Evolutionary conservation across 805 yeast species (phyloP).

Genomic region (Sugiyamaella smithiae): DNA sequence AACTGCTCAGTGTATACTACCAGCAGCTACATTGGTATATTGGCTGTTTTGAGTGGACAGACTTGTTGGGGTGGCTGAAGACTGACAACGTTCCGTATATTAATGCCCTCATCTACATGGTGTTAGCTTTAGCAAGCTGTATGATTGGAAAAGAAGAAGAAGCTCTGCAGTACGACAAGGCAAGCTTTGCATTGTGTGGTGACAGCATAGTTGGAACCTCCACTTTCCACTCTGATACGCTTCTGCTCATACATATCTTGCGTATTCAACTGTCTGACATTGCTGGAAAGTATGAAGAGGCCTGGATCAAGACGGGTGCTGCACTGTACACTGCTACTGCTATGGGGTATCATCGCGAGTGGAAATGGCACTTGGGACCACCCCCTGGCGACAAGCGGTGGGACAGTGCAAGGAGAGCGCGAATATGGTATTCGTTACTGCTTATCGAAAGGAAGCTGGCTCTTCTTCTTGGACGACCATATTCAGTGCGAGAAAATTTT

Average conservation of each 20-base stretch:
- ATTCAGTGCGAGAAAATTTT: conserved; percentile 7
- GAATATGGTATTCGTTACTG: conserved; percentile 19
- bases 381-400: not conserved
- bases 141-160: conserved; percentile 12
- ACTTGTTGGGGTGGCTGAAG: conserved; percentile 12
- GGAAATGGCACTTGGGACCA: conserved; percentile 20
- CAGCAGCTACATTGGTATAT: conserved; percentile 20
- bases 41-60: conserved; percentile 20
- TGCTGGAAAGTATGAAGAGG: conserved; percentile 17
- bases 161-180: conserved; percentile 11
- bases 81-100: conserved; percentile 16
- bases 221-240: conserved; percentile 7
- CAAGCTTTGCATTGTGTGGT: conserved; percentile 2
- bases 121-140: conserved; percentile 15
- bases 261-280: conserved; percentile 15
- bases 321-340: conserved; percentile 46
- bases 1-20: conserved; percentile 15
- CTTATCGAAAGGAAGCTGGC: conserved; percentile 16
- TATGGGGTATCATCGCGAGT: conserved; percentile 35
- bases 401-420: conserved; percentile 2
- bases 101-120: conserved; percentile 18
- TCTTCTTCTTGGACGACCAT: conserved; percentile 20
- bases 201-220: conserved; percentile 4
- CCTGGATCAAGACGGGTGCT: conserved; percentile 43
- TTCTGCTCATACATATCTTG: conserved; percentile 11